Percentiles rank a stretch among this genome's conserved stretches.
Evolutionary conservation across 768 basidiomycete species (phyloP).

Genomic region (Lentinula sp.): DNA sequence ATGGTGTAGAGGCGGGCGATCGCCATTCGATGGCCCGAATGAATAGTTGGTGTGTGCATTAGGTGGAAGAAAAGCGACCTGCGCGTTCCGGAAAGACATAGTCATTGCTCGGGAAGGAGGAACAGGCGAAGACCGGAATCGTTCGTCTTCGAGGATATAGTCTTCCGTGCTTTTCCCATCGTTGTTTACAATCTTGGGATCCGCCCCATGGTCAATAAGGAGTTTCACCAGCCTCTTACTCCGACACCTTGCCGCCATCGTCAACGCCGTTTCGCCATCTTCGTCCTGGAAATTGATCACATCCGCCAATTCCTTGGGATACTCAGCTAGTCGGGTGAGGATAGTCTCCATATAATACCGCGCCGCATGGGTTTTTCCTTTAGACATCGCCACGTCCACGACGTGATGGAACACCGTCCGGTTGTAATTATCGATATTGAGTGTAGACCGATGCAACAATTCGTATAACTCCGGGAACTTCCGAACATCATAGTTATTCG

Average conservation of each 20-base stretch:
- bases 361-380: conserved; percentile 96
- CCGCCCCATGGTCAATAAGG: conserved; percentile 92
- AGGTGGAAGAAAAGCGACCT: conserved; percentile 49
- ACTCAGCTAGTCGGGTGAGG: conserved; percentile 79
- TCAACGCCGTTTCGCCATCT: conserved; percentile 96
- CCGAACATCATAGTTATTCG: conserved; percentile 98
- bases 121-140: conserved; percentile 87
- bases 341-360: conserved; percentile 99
- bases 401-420: conserved; percentile 98
- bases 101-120: conserved; percentile 59
- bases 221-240: conserved; percentile 94
- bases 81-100: conserved; percentile 72
- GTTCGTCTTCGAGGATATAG: conserved; percentile 97
- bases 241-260: conserved; percentile 92
- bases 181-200: conserved; percentile 89
- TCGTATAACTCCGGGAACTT: conserved; percentile 99
- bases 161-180: conserved; percentile 98
- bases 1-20: conserved; percentile 73
- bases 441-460: conserved; percentile 92
- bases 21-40: conserved; percentile 47
- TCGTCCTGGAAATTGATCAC: conserved; percentile 99
- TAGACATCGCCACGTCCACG: conserved; percentile 94
- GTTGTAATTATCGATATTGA: conserved; percentile 97
- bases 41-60: conserved; percentile 33
- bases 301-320: conserved; percentile 93